Evolutionary conservation across 371 early-diverging fungal species (phyloP).

Genomic region (Mortierella sp.): DNA sequence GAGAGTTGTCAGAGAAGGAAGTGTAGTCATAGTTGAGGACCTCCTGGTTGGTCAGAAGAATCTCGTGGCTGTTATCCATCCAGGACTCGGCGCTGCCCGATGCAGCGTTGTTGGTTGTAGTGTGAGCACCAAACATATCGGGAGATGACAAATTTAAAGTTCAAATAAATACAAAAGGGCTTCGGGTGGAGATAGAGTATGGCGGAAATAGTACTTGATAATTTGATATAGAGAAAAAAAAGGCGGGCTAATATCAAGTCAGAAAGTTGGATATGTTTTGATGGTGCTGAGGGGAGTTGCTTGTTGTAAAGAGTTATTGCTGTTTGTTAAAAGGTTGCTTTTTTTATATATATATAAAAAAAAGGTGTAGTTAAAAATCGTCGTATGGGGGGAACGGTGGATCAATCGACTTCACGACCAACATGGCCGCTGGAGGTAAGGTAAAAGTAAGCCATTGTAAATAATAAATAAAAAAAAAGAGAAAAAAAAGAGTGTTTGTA

Average conservation of each 20-base stretch:
- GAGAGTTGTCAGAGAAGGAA: constrained; percentile 47
- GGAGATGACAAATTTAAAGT: not conserved
- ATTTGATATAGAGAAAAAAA: not conserved
- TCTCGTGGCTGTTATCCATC: constrained; percentile 33
- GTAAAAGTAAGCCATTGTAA: constrained; percentile 54
- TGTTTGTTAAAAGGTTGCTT: not conserved
- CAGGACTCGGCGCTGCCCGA: constrained; percentile 19
- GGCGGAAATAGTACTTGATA: too few relatives aligned
- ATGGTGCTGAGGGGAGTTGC: not conserved
- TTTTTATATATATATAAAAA: not conserved
- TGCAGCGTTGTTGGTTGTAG: constrained; percentile 13
- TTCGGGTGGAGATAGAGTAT: constrained; percentile 3
- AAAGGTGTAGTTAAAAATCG: constrained; percentile 10
- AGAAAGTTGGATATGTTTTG: too few relatives aligned
- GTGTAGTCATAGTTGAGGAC: constrained; percentile 55
- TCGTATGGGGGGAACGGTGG: constrained; percentile 28
- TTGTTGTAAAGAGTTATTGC: not conserved
- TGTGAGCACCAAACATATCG: constrained; percentile 39
- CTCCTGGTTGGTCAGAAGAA: constrained; percentile 38
- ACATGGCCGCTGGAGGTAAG: constrained; percentile 57
- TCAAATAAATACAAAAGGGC: not conserved
- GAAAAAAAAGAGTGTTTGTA: constrained; percentile 7
- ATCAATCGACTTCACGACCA: constrained; percentile 57
- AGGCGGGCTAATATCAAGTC: too few relatives aligned
- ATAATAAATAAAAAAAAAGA: constrained; percentile 30